These are phyloP conservation scores for Rhodomyrtus psidioides DNA, from an alignment of 441 rosid species.

Conservation along the genomic window DNA sequence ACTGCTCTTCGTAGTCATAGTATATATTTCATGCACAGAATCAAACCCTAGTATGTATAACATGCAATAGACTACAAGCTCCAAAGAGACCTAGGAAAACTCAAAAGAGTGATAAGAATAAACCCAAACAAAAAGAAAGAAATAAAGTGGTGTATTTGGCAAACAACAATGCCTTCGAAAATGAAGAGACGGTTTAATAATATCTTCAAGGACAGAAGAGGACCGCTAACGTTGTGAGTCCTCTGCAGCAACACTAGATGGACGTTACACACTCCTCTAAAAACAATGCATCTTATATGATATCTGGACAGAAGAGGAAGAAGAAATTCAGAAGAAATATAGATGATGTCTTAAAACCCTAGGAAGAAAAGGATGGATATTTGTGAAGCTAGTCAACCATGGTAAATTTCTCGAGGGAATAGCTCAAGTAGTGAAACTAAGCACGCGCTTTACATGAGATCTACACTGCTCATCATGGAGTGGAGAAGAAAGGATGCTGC, in stretches of 20 bases:
- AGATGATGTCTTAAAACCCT: not conserved
- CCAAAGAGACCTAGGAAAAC: not conserved
- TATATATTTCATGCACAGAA: not conserved
- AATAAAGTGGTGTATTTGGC: not conserved
- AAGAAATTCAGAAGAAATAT: not conserved
- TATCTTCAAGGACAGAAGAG: not conserved
- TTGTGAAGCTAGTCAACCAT: not conserved
- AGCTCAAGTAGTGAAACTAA: not conserved
- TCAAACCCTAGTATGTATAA: not conserved
- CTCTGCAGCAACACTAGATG: not conserved
- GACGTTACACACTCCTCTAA: not conserved
- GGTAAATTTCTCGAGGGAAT: not conserved
- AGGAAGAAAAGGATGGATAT: not conserved
- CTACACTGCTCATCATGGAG: not conserved
- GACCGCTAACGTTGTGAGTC: not conserved
- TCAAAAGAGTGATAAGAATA: not conserved
- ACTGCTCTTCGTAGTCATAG: not conserved
- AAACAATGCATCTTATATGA: not conserved
- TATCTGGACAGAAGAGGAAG: not conserved
- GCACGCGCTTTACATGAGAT: not conserved
- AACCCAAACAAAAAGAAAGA: not conserved
- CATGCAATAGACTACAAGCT: not conserved
- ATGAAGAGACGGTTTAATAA: not conserved
- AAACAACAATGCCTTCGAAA: not conserved
- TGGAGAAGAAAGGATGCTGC: not conserved